These are phyloP conservation scores for Ceratobasidium sp. DNA, from an alignment of 1,284 basidiomycete genomes.

Conservation along the genomic window DNA sequence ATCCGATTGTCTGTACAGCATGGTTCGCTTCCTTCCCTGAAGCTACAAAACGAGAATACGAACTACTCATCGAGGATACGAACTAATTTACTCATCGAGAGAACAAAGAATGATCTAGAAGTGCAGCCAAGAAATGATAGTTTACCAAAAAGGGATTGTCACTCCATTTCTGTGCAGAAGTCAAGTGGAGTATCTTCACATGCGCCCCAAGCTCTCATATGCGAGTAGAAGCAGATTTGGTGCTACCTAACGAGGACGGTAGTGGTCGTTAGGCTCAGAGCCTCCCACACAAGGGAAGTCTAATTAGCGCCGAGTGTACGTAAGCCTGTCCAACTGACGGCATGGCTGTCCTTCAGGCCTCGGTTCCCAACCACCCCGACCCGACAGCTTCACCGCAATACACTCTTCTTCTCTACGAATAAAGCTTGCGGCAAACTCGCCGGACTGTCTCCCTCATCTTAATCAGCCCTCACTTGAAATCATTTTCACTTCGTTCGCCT, in stretches of 20 bases:
- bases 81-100: not conserved
- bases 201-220: not conserved
- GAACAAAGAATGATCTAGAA: not conserved
- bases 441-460: not conserved
- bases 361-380: slow-evolving; percentile 4
- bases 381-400: not conserved
- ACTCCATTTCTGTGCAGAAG: not conserved
- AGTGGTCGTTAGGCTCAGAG: not conserved
- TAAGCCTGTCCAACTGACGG: not conserved
- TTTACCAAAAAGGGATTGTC: not conserved
- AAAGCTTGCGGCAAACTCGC: not conserved
- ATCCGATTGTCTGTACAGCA: not conserved
- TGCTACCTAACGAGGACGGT: not conserved
- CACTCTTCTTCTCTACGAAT: not conserved
- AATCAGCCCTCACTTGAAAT: not conserved
- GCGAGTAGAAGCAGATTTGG: not conserved
- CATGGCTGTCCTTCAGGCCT: not conserved
- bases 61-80: not conserved
- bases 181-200: too few relatives aligned
- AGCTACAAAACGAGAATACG: too few relatives aligned
- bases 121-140: not conserved
- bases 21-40: not conserved
- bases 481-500: not conserved
- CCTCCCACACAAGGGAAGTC: not conserved
- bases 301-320: not conserved